Conservation (phyloP, 164 flowering plant genomes). For the Protea cynaroides region DNA sequence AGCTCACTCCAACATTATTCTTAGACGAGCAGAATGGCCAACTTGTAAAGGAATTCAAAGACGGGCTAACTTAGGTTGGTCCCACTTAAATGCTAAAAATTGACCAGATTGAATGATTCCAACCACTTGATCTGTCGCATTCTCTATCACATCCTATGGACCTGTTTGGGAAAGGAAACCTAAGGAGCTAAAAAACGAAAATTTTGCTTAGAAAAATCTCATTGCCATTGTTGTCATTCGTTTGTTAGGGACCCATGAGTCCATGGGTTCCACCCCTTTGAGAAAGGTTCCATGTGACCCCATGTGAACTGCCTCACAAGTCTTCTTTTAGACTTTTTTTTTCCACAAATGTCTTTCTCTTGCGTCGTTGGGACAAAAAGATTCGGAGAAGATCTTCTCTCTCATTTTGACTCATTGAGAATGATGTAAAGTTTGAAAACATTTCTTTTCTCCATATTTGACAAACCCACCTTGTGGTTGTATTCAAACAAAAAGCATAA, state of each 20-base stretch:
- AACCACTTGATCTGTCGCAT: neutral
- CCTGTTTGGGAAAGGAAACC: neutral
- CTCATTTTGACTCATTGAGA: neutral
- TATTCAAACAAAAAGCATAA: neutral
- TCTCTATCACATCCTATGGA: neutral
- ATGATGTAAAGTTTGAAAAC: neutral
- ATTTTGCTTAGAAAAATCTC: neutral
- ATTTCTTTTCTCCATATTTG: neutral
- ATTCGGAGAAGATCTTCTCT: conserved; percentile 1
- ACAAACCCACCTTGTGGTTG: no score
- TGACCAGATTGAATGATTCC: neutral
- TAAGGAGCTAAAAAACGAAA: neutral
- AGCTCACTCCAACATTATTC: no score
- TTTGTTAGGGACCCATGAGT: neutral
- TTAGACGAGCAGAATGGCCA: no score
- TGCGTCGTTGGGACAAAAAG: neutral
- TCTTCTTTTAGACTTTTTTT: neutral
- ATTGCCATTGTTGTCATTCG: neutral
- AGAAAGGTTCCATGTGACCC: neutral
- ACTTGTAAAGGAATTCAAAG: no score
- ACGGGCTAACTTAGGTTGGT: no score
- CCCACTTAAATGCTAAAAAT: no score
- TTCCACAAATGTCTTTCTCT: neutral
- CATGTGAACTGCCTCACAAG: conserved; percentile 1
- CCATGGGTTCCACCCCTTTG: neutral